These are phyloP conservation scores for Monascus ruber DNA, from an alignment of 2,329 filamentous ascomycete genomes.

Conservation along the genomic window DNA sequence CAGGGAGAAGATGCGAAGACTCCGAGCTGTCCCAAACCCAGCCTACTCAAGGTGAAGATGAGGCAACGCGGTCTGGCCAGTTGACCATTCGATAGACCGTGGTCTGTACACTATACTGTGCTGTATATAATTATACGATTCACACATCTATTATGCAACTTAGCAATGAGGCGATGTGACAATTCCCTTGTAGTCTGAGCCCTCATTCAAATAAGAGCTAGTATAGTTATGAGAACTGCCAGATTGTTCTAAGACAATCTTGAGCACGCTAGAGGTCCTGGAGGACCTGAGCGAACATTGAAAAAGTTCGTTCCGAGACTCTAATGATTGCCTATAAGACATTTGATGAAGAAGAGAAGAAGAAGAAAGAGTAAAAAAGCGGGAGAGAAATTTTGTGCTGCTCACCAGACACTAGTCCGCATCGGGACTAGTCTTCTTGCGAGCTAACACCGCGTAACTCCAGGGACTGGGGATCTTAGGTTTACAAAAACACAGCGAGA, in stretches of 20 bases:
- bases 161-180: slow-evolving; percentile 24
- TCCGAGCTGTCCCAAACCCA: slow-evolving; percentile 75
- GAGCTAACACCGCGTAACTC: neutral
- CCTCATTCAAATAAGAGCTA: slow-evolving; percentile 44
- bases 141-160: neutral
- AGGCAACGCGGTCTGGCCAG: slow-evolving; percentile 52
- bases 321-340: slow-evolving; percentile 84
- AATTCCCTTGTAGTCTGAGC: slow-evolving; percentile 40
- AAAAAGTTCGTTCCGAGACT: slow-evolving; percentile 90
- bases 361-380: slow-evolving; percentile 22
- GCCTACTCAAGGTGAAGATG: slow-evolving; percentile 70
- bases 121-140: no score
- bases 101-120: no score
- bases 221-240: slow-evolving; percentile 65
- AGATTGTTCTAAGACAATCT: slow-evolving; percentile 78
- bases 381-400: slow-evolving; percentile 18
- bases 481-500: neutral
- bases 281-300: slow-evolving; percentile 88
- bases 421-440: slow-evolving; percentile 15
- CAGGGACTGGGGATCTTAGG: neutral
- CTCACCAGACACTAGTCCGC: slow-evolving; percentile 18
- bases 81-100: slow-evolving; percentile 2
- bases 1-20: slow-evolving; percentile 66
- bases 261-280: slow-evolving; percentile 90
- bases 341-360: slow-evolving; percentile 41